Base-by-base conservation (phyloP, 352 stramenopile species). In the Globisporangium okanoganense region DNA sequence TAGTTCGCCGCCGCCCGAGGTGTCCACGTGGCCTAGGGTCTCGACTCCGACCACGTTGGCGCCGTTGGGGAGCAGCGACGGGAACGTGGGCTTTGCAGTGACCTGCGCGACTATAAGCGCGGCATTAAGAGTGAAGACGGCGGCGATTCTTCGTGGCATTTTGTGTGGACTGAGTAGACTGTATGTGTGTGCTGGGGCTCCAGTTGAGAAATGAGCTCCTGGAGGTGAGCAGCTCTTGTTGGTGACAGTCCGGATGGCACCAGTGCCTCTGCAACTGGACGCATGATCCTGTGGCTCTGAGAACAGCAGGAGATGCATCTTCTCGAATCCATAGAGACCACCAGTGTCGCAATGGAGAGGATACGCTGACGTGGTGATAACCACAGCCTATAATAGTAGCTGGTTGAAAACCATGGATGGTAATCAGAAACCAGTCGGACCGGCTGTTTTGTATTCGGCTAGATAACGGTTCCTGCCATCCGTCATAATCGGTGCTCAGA, bases 1-100 rank as follows among this genome's bases (percentile, higher is more conserved):
- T 18, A 56, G 55, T 6, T 38, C 51, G 31, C 73, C 73, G 20
- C 73, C 73, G 24, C 73, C 73, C 2, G 41, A 44, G 12, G 64
- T 57, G 61, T 71, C 63, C 40, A 76, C 48, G 64, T 82, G 73
- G 45, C 73, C 73, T 38, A 82, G 43, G 4, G 71, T 54, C 3
- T 49, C 7, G 12, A 77, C 62, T 29, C 66, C 66, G 0, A 31
- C 8, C 16, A 77, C 55, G 18, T 63, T 63, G 18, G 20, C 56
- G 24, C 66, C 72, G 49, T 79, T 79, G 6, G 72, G 72, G n/a
- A 79, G 40, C 16, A 29, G 33, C 0, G 58, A 24, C 14, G 25
- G 13, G 47, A 53, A 64, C 20, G 22, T 41, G n/a, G 54, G 24
- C 25, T 22, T 57, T 14, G 48, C 50, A 8, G 51, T n/a, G 7